Evolutionary conservation across 148 eudicot species (phyloP), one percentile per base, ranked within the genome.

Genomic region (Selenicereus undatus): DNA sequence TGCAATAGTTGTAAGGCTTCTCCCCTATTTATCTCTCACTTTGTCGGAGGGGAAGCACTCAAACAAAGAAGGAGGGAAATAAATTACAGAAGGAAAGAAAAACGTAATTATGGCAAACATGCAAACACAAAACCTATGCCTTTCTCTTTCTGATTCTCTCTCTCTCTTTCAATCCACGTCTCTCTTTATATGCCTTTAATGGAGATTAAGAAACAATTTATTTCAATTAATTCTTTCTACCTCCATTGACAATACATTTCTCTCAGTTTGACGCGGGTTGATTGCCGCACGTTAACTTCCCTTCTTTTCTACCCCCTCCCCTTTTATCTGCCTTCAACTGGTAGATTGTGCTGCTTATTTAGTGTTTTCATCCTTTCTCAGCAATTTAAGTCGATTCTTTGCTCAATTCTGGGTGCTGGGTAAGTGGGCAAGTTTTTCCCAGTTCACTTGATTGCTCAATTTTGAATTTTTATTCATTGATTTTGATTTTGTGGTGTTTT

Each of bases 101-200:
- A 73, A 21, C 26, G 73, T 10, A 50, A 81, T 24, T 48, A 81
- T 21, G 30, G 39, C 35, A 39, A 66, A 32, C 58, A 51, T 68
- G 39, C 27, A 77, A 71, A 7, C 82, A 68, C 79, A 78, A 73
- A 78, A 68, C 79, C 58, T 81, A 71, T 76, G 83, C 75, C 35
- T 27, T 66, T 66, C 35, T 27, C 79, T 62, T 62, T 81, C 84
- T 79, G 78, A 11, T 66, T 66, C 18, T 27, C 79, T 62, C 62
- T 81, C 84, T 79, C 81, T 79, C 80, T 79, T 79, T n/a, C 75
- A 79, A 74, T 81, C 80, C 76, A 86, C 86, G 83, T 76, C 74
- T 84, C 56, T 35, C 45, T 71, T 51, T 72, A 62, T 71, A 60
- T 76, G 75, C 62, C 78, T 84, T 77, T 84, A 77, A 80, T 77